A percentile compares a stretch with the other conserved stretches of the same genome.
These are phyloP conservation scores for Metroxylon sagu DNA, from an alignment of 176 grass and related monocot genomes.

Conservation along the genomic window DNA sequence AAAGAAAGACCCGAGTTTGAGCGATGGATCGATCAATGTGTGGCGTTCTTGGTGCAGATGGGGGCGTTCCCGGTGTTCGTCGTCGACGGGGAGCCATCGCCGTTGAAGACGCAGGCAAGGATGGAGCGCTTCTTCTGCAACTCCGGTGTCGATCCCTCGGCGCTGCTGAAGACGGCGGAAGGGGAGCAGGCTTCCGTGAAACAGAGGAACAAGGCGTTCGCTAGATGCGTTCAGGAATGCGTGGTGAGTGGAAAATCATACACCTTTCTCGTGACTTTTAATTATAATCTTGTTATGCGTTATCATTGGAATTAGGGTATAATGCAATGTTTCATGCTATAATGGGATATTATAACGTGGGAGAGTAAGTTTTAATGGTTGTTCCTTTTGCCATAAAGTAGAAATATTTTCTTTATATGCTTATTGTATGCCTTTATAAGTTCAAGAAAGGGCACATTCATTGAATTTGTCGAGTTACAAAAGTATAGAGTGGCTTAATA, in stretches of 20 bases:
- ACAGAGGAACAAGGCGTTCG: constrained; percentile 38
- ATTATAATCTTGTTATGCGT: neutral
- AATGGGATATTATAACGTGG: too few species aligned
- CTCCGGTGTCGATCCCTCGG: constrained; percentile 45
- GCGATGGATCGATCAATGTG: too few species aligned
- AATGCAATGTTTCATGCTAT: too few species aligned
- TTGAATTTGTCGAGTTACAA: too few species aligned
- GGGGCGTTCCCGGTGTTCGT: constrained; percentile 91
- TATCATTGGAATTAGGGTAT: neutral
- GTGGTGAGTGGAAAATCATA: constrained; percentile 26
- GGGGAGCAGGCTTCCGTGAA: constrained; percentile 24
- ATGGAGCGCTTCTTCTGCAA: constrained; percentile 66
- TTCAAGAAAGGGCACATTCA: too few species aligned
- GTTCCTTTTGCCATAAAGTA: too few species aligned
- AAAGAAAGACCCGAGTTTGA: too few species aligned
- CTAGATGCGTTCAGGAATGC: constrained; percentile 44
- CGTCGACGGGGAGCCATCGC: constrained; percentile 69
- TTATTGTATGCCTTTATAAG: too few species aligned
- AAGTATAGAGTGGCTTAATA: too few species aligned
- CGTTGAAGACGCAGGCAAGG: constrained; percentile 79
- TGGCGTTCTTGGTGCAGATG: constrained; percentile 33
- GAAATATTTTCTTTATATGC: too few species aligned
- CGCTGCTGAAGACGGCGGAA: constrained; percentile 27
- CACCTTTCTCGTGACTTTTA: neutral
- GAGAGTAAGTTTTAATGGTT: too few species aligned